Evolutionary conservation across 192 early-diverging fungal species (phyloP).

Genomic region (Nowakowskiella sp.): DNA sequence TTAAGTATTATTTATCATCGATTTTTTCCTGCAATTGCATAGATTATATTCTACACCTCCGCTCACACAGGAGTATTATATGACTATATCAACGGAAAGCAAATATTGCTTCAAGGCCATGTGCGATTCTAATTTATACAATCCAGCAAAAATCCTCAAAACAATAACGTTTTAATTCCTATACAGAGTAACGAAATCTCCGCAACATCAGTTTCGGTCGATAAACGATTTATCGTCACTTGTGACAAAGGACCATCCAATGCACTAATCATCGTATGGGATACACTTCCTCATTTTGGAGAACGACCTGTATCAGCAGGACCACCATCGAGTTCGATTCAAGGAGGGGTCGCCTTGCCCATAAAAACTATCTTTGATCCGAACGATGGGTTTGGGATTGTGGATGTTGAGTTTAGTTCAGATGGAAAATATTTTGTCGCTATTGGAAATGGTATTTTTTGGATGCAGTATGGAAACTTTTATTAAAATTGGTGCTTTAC

Average conservation of each 20-base stretch:
- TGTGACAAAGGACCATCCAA: conserved; percentile 38
- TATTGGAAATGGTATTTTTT: conserved; percentile 37
- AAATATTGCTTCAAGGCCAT: conserved; percentile 50
- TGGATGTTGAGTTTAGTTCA: conserved; percentile 32
- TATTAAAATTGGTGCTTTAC: too few relatives aligned
- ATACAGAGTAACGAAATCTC: conserved; percentile 40
- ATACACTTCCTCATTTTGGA: conserved; percentile 22
- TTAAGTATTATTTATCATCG: neutral
- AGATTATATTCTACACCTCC: conserved; percentile 46
- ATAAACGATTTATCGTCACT: conserved; percentile 43
- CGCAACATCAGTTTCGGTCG: conserved; percentile 21
- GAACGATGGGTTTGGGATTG: conserved; percentile 36
- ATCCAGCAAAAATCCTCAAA: neutral
- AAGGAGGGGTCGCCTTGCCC: conserved; percentile 26
- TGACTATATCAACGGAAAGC: conserved; percentile 32
- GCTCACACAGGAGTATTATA: conserved; percentile 45
- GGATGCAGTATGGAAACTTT: neutral
- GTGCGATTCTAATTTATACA: conserved; percentile 23
- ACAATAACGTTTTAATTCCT: neutral
- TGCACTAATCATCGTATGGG: conserved; percentile 50
- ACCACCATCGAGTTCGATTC: neutral
- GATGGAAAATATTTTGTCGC: conserved; percentile 46
- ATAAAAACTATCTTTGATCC: conserved; percentile 52
- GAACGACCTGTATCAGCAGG: neutral
- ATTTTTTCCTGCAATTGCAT: neutral